Conservation (phyloP, 2,329 filamentous ascomycete species). For the Leptographium radiaticola region DNA sequence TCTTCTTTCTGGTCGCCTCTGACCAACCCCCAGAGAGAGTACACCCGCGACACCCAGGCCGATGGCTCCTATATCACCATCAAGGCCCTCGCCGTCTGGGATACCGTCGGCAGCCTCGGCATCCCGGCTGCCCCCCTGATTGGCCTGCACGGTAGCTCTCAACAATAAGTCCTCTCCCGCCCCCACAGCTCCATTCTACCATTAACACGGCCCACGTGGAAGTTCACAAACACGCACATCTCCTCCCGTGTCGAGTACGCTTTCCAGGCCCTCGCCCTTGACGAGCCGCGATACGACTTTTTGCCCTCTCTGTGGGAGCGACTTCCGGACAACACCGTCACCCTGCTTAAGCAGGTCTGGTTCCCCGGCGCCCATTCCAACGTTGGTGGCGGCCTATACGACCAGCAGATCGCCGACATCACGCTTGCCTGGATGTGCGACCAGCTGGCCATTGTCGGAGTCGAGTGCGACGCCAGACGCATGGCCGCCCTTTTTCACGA, state of each 20-base stretch:
- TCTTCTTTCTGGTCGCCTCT: background rate
- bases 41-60: slow-evolving; percentile 23
- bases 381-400: slow-evolving; percentile 45
- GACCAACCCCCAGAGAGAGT: slow-evolving; percentile 13
- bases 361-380: slow-evolving; percentile 52
- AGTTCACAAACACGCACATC: slow-evolving; percentile 30
- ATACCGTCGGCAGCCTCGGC: slow-evolving; percentile 33
- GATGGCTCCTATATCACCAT: slow-evolving; percentile 24
- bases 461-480: slow-evolving; percentile 18
- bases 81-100: slow-evolving; percentile 35
- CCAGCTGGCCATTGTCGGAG: slow-evolving; percentile 18
- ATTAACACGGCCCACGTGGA: slow-evolving; percentile 2
- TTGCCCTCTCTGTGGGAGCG: slow-evolving; percentile 29
- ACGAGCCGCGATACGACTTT: slow-evolving; percentile 31
- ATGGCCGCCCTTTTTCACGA: slow-evolving; percentile 16
- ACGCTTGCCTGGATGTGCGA: slow-evolving; percentile 23
- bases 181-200: background rate
- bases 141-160: slow-evolving; percentile 22
- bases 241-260: slow-evolving; percentile 29
- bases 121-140: slow-evolving; percentile 27
- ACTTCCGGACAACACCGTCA: slow-evolving; percentile 14
- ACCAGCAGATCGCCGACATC: slow-evolving; percentile 20
- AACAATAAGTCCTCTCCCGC: slow-evolving; percentile 17
- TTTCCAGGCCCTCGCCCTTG: slow-evolving; percentile 36
- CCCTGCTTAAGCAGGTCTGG: slow-evolving; percentile 27